A percentile compares a stretch with the other conserved stretches of the same genome.
Conservation (phyloP, 208 protist genomes). For the Trichomonas tenax region DNA sequence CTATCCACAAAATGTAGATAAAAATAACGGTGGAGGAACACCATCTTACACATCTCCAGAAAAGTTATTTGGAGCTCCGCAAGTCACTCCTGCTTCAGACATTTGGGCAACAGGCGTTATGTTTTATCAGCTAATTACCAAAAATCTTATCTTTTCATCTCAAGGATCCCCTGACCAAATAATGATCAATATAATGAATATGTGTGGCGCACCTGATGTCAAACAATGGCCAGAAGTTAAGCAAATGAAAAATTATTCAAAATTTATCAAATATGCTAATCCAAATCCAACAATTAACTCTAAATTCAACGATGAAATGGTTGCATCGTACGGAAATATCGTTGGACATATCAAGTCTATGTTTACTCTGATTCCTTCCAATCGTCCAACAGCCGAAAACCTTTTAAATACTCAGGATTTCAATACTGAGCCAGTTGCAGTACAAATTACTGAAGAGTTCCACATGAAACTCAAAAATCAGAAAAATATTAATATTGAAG, state of each 20-base stretch:
- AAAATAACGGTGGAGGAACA: background rate
- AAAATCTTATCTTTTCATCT: background rate
- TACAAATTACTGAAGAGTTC: background rate
- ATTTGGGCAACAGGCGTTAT: background rate
- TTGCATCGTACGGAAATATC: background rate
- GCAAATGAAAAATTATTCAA: background rate
- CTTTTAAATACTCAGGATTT: background rate
- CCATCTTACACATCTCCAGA: background rate
- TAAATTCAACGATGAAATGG: background rate
- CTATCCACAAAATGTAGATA: background rate
- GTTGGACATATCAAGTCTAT: background rate
- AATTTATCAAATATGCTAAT: background rate
- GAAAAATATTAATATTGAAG: background rate
- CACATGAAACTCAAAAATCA: background rate
- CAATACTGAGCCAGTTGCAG: background rate
- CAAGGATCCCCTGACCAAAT: background rate
- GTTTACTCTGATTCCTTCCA: background rate
- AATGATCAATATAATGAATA: background rate
- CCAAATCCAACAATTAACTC: background rate
- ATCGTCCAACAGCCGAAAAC: background rate
- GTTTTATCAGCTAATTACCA: background rate
- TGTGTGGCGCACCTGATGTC: background rate
- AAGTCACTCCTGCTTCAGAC: background rate
- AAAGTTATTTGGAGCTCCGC: background rate
- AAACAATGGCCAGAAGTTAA: background rate